These are phyloP conservation scores for Auriscalpium microsporum DNA, from an alignment of 768 basidiomycete species.

Conservation along the genomic window DNA sequence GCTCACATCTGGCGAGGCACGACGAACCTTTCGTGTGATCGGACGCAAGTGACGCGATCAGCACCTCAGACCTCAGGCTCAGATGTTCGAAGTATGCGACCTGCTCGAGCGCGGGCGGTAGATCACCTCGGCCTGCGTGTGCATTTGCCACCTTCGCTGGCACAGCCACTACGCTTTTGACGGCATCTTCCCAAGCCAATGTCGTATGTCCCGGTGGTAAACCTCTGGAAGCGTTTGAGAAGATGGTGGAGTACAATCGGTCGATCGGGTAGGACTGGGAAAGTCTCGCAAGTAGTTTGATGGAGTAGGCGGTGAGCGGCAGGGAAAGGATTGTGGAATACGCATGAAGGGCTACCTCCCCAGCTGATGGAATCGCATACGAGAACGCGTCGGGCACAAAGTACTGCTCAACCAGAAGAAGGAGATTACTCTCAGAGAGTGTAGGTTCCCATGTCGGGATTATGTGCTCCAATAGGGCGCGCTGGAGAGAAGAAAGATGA, in stretches of 20 bases:
- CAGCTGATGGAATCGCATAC: conserved; percentile 40
- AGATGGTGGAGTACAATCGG: conserved; percentile 49
- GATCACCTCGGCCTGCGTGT: conserved; percentile 31
- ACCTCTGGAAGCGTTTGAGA: conserved; percentile 18
- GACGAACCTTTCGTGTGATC: conserved; percentile 31
- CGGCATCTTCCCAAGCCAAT: conserved; percentile 67
- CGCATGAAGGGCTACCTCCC: conserved; percentile 46
- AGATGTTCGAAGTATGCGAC: conserved; percentile 48
- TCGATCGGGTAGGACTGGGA: conserved; percentile 59
- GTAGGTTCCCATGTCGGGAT: conserved; percentile 59
- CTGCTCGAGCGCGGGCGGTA: conserved; percentile 46
- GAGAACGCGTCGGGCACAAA: conserved; percentile 63
- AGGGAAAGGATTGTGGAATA: conserved; percentile 57
- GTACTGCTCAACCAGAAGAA: conserved; percentile 50
- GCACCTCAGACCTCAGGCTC: conserved; percentile 41
- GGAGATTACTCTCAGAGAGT: conserved; percentile 41
- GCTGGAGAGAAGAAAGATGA: conserved; percentile 52
- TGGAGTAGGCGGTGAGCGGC: conserved; percentile 38
- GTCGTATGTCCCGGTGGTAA: conserved; percentile 20
- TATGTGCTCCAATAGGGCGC: conserved; percentile 51
- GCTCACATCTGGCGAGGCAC: background rate
- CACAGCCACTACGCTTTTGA: conserved; percentile 53
- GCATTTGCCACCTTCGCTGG: conserved; percentile 79
- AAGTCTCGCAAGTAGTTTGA: conserved; percentile 48
- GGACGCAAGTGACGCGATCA: conserved; percentile 39